Conservation (phyloP, 2,329 filamentous ascomycete species). For the Hymenoscyphus albidus region DNA sequence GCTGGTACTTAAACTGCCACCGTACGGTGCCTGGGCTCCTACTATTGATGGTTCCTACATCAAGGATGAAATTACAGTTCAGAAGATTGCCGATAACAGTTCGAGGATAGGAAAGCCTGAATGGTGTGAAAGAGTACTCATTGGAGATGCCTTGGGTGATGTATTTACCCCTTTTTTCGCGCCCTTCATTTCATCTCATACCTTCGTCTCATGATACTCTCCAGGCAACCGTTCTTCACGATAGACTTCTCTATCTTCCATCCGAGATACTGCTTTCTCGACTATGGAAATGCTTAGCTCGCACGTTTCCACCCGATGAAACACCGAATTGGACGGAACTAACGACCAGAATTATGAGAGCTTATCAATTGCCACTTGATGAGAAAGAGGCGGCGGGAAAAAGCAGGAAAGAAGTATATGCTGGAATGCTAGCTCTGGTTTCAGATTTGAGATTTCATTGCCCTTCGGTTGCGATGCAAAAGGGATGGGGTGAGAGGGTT, state of each 20-base stretch:
- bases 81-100: conserved; percentile 8
- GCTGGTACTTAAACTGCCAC: conserved; percentile 12
- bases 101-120: conserved; percentile 13
- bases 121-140: conserved; percentile 18
- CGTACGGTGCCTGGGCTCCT: conserved; percentile 19
- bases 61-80: conserved; percentile 11
- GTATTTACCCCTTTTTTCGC: conserved; percentile 5
- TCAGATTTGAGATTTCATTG: conserved; percentile 22
- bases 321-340: not conserved
- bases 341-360: conserved; percentile 7
- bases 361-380: conserved; percentile 3
- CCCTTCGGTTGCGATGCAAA: not conserved
- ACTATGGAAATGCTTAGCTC: conserved; percentile 9
- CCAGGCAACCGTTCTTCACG: conserved; percentile 19
- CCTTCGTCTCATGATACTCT: not conserved
- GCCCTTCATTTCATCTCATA: not conserved
- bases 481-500: not conserved
- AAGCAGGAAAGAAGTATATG: conserved; percentile 12
- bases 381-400: not conserved
- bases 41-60: conserved; percentile 18
- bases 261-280: conserved; percentile 12
- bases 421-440: conserved; percentile 10
- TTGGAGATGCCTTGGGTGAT: conserved; percentile 21
- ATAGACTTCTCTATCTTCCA: conserved; percentile 16
- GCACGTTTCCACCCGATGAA: conserved; percentile 1